Conservation (phyloP, 495 filamentous ascomycete species). For the Symbiotaphrina buchneri region DNA sequence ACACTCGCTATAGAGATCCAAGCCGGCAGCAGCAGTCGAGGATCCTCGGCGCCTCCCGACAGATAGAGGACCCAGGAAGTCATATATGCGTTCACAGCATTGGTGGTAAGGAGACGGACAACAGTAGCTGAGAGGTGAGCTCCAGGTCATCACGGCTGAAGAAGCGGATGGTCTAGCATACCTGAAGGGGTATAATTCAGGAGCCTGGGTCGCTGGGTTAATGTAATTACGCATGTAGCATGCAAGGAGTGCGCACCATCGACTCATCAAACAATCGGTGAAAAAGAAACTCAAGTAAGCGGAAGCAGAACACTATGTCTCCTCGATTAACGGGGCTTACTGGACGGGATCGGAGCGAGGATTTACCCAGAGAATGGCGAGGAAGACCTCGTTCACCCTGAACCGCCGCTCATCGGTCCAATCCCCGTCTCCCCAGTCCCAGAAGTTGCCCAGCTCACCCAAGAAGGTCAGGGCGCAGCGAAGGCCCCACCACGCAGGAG, state of each 20-base stretch:
- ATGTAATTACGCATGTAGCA: conserved; percentile 1
- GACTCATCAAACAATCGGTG: conserved; percentile 80
- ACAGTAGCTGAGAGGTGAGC: conserved; percentile 33
- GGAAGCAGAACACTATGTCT: conserved; percentile 46
- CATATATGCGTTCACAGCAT: conserved; percentile 56
- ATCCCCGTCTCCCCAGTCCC: neutral
- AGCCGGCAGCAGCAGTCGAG: conserved; percentile 56
- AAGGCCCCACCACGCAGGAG: conserved; percentile 38
- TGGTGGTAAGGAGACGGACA: conserved; percentile 61
- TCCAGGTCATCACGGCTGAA: no score
- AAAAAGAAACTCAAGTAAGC: conserved; percentile 79
- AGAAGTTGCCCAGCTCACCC: conserved; percentile 20
- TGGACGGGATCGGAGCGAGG: no score
- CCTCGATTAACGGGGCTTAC: no score
- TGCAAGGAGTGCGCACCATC: conserved; percentile 33
- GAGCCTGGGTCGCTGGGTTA: conserved; percentile 26
- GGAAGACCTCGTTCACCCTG: conserved; percentile 50
- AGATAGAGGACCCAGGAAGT: conserved; percentile 63
- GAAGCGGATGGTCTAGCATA: conserved; percentile 6
- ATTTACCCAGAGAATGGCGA: conserved; percentile 71
- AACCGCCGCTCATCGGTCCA: conserved; percentile 15
- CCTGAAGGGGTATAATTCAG: conserved; percentile 62
- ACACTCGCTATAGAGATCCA: conserved; percentile 75
- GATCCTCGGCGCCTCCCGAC: conserved; percentile 50
- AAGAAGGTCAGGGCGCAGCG: conserved; percentile 35